phyloP scores from a whole-genome alignment of 352 stramenopile species.

The Phytophthora foliorum region DNA sequence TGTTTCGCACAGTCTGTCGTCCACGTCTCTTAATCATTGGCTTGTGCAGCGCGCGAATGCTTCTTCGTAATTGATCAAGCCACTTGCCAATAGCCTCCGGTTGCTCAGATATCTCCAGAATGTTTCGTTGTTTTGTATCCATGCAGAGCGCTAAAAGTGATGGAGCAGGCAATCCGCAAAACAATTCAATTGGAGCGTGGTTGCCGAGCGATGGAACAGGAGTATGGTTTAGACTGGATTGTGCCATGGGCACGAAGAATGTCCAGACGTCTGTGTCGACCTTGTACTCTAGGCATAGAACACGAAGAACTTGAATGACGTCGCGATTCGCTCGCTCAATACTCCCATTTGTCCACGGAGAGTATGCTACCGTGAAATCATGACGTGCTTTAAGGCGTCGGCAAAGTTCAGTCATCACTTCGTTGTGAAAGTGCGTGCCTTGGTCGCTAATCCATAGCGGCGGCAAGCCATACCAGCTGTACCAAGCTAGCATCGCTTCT shows the following conservation, averaged over 20 bases:
- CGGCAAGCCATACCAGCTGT: constrained; percentile 34
- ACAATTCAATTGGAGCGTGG: constrained; percentile 30
- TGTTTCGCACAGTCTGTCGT: constrained; percentile 17
- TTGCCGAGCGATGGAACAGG: constrained; percentile 24
- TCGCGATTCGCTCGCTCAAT: constrained; percentile 43
- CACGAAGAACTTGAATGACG: constrained; percentile 37
- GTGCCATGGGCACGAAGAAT: constrained; percentile 28
- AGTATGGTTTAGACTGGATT: constrained; percentile 47
- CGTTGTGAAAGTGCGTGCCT: constrained; percentile 44
- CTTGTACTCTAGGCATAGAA: constrained; percentile 27
- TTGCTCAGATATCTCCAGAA: constrained; percentile 11
- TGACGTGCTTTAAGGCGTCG: constrained; percentile 22
- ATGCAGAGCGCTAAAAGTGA: constrained; percentile 12
- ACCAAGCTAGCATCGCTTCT: constrained; percentile 34
- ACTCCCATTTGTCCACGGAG: constrained; percentile 43
- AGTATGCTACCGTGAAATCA: constrained; percentile 35
- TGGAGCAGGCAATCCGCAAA: constrained; percentile 17
- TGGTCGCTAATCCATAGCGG: constrained; percentile 34
- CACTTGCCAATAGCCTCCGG: background rate
- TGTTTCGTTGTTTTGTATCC: constrained; percentile 1
- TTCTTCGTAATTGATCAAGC: background rate
- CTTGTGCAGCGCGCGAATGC: constrained; percentile 25
- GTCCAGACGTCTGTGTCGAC: constrained; percentile 24
- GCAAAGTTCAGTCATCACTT: constrained; percentile 29
- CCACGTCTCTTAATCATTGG: constrained; percentile 8